Conservation (phyloP, 2,329 filamentous ascomycete genomes). For the Arachnomyces sp. region DNA sequence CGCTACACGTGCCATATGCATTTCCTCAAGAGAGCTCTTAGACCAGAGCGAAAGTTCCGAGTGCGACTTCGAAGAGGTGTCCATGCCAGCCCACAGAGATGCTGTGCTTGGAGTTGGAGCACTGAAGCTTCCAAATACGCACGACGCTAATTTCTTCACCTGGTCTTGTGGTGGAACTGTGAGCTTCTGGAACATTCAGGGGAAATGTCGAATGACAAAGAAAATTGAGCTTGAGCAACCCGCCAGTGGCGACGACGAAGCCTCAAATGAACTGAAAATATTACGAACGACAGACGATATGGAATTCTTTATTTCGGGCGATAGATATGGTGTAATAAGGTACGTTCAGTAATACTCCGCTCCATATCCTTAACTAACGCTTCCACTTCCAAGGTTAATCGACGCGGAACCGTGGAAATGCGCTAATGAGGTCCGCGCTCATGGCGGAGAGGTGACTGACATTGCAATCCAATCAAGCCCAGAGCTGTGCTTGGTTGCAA, state of each 20-base stretch:
- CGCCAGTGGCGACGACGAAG: constrained; percentile 34
- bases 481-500: constrained; percentile 61
- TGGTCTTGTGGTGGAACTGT: constrained; percentile 78
- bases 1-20: constrained; percentile 62
- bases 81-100: constrained; percentile 49
- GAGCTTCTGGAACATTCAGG: constrained; percentile 72
- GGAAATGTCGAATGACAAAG: constrained; percentile 56
- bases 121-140: constrained; percentile 51
- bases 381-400: constrained; percentile 19
- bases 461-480: constrained; percentile 62
- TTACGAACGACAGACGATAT: constrained; percentile 53
- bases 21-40: constrained; percentile 41
- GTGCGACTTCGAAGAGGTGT: constrained; percentile 21
- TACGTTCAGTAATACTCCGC: constrained; percentile 21
- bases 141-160: constrained; percentile 69
- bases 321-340: constrained; percentile 73
- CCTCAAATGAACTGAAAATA: constrained; percentile 49
- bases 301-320: constrained; percentile 67
- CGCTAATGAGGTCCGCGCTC: constrained; percentile 69
- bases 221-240: constrained; percentile 61
- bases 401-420: constrained; percentile 49
- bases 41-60: constrained; percentile 19
- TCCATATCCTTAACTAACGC: constrained; percentile 14
- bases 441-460: constrained; percentile 75
- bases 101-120: constrained; percentile 62